Evolutionary conservation across 176 grass and related monocot genomes (phyloP).

Genomic region (Aegilops sharonensis): DNA sequence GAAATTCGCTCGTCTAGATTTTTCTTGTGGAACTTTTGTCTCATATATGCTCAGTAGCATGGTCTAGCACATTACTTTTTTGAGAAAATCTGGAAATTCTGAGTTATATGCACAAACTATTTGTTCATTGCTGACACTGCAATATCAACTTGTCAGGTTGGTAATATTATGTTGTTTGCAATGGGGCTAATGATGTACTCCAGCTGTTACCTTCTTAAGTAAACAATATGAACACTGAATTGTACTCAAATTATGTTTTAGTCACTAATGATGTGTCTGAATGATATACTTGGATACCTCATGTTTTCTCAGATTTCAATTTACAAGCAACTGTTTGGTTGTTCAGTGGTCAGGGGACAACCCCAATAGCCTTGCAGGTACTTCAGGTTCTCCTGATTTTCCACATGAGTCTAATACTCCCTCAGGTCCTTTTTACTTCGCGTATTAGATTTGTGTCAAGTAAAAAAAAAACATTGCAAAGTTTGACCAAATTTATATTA

Average conservation of each 20-base stretch:
- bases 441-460: too few relatives aligned
- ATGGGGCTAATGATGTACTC: background rate
- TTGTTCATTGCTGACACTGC: background rate
- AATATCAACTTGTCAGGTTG: background rate
- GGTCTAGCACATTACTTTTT: background rate
- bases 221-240: too few relatives aligned
- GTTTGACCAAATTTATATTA: too few relatives aligned
- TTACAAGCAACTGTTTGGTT: slow-evolving; percentile 62
- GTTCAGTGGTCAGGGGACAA: slow-evolving; percentile 96
- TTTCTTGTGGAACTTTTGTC: background rate
- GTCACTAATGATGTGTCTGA: too few relatives aligned
- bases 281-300: background rate
- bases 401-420: too few relatives aligned
- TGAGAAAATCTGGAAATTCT: background rate
- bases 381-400: background rate
- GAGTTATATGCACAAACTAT: background rate
- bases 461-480: too few relatives aligned
- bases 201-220: too few relatives aligned
- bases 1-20: background rate
- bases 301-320: slow-evolving; percentile 55
- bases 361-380: slow-evolving; percentile 92
- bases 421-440: too few relatives aligned
- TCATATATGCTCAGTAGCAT: background rate
- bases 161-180: background rate
- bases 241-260: too few relatives aligned